Evolutionary conservation across 2,329 filamentous ascomycete genomes (phyloP).

Genomic region (Cercospora canescens): DNA sequence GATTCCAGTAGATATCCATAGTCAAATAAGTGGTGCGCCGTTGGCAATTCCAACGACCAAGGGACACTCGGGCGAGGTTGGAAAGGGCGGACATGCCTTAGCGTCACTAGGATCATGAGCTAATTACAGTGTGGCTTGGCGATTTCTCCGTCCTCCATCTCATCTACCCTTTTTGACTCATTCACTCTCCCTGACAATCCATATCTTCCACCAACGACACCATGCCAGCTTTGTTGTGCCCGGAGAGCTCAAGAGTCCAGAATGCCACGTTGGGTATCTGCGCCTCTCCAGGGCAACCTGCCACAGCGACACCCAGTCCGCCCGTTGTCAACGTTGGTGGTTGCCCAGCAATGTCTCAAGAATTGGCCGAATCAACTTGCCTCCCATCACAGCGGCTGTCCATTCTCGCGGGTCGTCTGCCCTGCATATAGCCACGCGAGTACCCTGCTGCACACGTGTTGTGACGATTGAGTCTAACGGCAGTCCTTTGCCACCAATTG

Average conservation of each 20-base stretch:
- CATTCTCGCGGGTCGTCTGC: not conserved
- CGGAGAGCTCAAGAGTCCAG: too few species aligned
- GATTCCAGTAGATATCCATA: not conserved
- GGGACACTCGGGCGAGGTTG: not conserved
- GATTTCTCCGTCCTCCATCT: not conserved
- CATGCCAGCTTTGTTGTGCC: not conserved
- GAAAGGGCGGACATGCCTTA: not conserved
- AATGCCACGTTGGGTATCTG: not conserved
- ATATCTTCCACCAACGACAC: not conserved
- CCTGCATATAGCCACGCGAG: not conserved
- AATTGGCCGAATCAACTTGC: not conserved
- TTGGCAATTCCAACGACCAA: not conserved
- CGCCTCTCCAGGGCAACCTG: not conserved
- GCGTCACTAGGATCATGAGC: not conserved
- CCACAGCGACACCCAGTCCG: not conserved
- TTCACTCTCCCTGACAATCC: not conserved
- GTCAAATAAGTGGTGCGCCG: not conserved
- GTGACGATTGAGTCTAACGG: not conserved
- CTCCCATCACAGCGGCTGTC: not conserved
- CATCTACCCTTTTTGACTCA: not conserved
- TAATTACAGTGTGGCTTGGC: not conserved
- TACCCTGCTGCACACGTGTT: not conserved
- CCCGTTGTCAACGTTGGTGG: not conserved
- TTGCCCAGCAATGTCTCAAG: conserved; percentile 4
- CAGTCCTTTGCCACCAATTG: not conserved